phyloP scores from a whole-genome alignment of 2,329 filamentous ascomycete species.

The Shiraia sp. region DNA sequence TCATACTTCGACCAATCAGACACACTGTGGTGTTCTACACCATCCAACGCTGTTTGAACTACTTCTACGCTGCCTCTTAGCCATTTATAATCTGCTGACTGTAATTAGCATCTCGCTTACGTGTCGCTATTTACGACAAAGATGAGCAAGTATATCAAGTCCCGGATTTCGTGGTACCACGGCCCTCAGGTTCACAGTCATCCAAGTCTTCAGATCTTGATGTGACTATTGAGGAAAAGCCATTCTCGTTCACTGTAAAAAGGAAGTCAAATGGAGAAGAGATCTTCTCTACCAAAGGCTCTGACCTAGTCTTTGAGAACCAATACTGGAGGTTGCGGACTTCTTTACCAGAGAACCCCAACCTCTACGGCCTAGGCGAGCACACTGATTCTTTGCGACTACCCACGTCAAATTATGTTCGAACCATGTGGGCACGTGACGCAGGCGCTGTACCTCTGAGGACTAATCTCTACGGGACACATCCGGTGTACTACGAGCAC shows the following conservation, averaged over 20 bases:
- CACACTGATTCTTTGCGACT: slow-evolving; percentile 71
- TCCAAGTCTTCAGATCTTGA: slow-evolving; percentile 51
- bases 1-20: too few relatives aligned
- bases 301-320: slow-evolving; percentile 71
- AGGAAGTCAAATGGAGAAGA: slow-evolving; percentile 60
- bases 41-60: too few relatives aligned
- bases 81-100: slow-evolving; percentile 4
- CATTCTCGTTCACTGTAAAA: slow-evolving; percentile 69
- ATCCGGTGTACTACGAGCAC: slow-evolving; percentile 76
- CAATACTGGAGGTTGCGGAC: slow-evolving; percentile 76
- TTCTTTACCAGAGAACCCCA: slow-evolving; percentile 66
- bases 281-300: slow-evolving; percentile 71
- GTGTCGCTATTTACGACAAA: slow-evolving; percentile 73
- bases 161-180: slow-evolving; percentile 69
- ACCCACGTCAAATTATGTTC: slow-evolving; percentile 68
- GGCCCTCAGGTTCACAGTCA: slow-evolving; percentile 50
- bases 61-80: background rate
- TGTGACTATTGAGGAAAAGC: slow-evolving; percentile 58
- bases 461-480: slow-evolving; percentile 72
- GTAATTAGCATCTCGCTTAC: slow-evolving; percentile 62
- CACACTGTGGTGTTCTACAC: too few relatives aligned
- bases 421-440: slow-evolving; percentile 73
- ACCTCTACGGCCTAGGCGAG: slow-evolving; percentile 78
- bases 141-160: slow-evolving; percentile 73
- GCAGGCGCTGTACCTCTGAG: slow-evolving; percentile 62